Percentiles rank a stretch among this genome's conserved stretches.
Conservation (phyloP, 257 asterid genomes). For the Scutellaria galericulata region DNA sequence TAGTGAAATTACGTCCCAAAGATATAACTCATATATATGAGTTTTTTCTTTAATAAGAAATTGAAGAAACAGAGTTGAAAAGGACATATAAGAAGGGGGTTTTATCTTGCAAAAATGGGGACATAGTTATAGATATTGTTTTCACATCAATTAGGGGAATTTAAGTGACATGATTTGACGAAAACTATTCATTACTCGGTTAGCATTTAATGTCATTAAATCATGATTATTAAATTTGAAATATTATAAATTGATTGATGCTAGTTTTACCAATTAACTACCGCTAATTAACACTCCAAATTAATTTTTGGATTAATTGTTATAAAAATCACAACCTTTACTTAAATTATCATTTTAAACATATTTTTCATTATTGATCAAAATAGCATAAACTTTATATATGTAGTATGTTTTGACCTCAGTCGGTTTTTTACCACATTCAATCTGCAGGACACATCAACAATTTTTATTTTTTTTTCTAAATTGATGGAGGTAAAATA, state of each 20-base stretch:
- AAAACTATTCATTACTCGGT: constrained; percentile 9
- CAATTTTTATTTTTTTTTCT: too few species aligned
- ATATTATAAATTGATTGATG: constrained; percentile 27
- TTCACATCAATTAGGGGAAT: constrained; percentile 33
- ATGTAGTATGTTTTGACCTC: too few species aligned
- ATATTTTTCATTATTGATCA: too few species aligned
- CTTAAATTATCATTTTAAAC: too few species aligned
- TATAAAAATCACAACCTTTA: too few species aligned
- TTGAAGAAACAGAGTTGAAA: neutral
- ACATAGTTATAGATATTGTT: constrained; percentile 14
- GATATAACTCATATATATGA: too few species aligned
- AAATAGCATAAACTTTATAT: too few species aligned
- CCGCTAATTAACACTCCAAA: neutral
- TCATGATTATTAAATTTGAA: constrained; percentile 17
- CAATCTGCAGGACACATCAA: too few species aligned
- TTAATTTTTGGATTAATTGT: neutral
- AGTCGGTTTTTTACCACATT: too few species aligned
- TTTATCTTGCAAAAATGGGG: constrained; percentile 18
- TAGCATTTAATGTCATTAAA: constrained; percentile 19
- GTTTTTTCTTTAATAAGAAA: neutral
- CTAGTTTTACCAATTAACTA: neutral
- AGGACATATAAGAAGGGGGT: neutral
- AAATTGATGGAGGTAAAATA: too few species aligned
- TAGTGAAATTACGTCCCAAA: too few species aligned
- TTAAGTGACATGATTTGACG: constrained; percentile 11